A percentile compares a stretch with the other conserved stretches of the same genome.
Conservation (phyloP, 768 basidiomycete genomes). For the Amanita subjunquillea region DNA sequence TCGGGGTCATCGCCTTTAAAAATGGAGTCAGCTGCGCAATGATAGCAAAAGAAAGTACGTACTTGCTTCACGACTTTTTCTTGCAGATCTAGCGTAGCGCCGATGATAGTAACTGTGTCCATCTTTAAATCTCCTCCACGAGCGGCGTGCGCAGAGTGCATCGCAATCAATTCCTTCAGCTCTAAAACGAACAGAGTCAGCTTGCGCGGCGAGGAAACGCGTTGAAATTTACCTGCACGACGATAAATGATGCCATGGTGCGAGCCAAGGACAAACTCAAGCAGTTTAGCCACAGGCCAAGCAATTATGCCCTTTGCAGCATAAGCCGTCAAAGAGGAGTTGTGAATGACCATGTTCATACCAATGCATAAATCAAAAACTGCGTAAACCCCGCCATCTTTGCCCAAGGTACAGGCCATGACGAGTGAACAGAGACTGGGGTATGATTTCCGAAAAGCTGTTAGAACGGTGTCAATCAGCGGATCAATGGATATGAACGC, state of each 20-base stretch:
- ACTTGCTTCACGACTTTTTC: constrained; percentile 74
- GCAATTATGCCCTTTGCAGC: constrained; percentile 51
- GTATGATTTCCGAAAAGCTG: constrained; percentile 88
- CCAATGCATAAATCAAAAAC: constrained; percentile 58
- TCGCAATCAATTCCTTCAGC: constrained; percentile 82
- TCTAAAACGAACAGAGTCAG: constrained; percentile 25
- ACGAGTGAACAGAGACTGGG: constrained; percentile 86
- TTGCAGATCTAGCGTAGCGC: constrained; percentile 81
- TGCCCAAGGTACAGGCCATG: constrained; percentile 81
- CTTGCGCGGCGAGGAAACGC: neutral
- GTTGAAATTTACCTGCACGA: constrained; percentile 37
- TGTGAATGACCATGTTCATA: constrained; percentile 14
- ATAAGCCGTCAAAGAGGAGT: neutral
- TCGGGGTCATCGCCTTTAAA: constrained; percentile 70
- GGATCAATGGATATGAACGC: neutral
- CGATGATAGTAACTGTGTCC: constrained; percentile 86
- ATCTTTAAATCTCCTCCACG: constrained; percentile 80
- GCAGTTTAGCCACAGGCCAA: constrained; percentile 80
- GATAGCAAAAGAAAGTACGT: constrained; percentile 4
- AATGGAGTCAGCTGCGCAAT: neutral
- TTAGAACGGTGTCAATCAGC: neutral
- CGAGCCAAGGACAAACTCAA: constrained; percentile 67
- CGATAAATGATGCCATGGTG: constrained; percentile 92
- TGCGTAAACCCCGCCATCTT: constrained; percentile 71
- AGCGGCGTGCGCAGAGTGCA: constrained; percentile 65